Evolutionary conservation across 441 rosid genomes (phyloP).

Genomic region (Corymbia citriodora): DNA sequence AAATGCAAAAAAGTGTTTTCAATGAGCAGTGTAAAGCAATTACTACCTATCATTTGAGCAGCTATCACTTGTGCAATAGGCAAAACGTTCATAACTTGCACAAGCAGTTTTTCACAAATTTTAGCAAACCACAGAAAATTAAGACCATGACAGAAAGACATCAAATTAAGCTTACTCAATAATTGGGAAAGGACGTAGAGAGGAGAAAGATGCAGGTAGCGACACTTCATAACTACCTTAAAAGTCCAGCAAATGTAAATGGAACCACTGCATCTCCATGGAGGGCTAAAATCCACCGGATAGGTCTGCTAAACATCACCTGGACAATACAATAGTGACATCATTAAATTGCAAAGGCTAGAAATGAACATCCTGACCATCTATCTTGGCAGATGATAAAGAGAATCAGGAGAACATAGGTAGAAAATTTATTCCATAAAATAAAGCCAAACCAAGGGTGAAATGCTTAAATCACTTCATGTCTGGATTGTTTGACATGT

Average conservation of each 20-base stretch:
- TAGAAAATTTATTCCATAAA: neutral
- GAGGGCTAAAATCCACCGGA: conserved; percentile 96
- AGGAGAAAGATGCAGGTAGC: conserved; percentile 5
- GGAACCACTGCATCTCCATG: conserved; percentile 86
- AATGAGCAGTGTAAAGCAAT: neutral
- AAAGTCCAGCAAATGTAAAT: conserved; percentile 77
- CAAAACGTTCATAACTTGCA: neutral
- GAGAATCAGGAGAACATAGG: neutral
- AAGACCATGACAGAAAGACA: neutral
- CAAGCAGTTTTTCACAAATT: neutral
- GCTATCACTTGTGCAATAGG: neutral
- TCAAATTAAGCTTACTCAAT: neutral
- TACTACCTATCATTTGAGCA: neutral
- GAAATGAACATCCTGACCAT: neutral
- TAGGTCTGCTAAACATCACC: conserved; percentile 89
- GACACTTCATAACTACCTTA: conserved; percentile 47
- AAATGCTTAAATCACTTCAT: neutral
- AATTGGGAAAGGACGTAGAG: neutral
- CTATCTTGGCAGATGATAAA: neutral
- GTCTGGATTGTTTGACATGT: neutral
- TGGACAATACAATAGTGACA: conserved; percentile 17
- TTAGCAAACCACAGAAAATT: neutral
- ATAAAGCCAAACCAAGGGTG: neutral
- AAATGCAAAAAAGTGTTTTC: neutral
- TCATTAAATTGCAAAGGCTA: neutral